Conservation (phyloP, 1,284 basidiomycete genomes). For the Vanrija sp. region DNA sequence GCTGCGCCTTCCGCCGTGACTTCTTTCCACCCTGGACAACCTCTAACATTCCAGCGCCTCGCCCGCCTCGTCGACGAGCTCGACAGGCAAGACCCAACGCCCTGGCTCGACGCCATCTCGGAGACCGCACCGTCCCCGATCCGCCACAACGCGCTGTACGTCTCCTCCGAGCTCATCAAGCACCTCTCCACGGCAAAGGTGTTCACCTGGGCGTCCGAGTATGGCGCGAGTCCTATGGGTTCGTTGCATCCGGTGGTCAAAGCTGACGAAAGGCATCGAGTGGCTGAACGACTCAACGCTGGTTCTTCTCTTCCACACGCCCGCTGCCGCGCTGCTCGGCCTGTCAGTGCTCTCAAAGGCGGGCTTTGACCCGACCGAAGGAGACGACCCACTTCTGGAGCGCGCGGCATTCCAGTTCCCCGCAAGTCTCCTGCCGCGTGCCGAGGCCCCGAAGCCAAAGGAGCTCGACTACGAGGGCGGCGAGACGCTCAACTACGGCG, state of each 20-base stretch:
- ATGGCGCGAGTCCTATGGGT: slow-evolving; percentile 42
- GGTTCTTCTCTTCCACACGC: slow-evolving; percentile 36
- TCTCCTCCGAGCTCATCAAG: slow-evolving; percentile 39
- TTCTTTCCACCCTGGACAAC: no score
- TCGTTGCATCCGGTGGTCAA: slow-evolving; percentile 4
- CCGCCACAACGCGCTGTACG: slow-evolving; percentile 32
- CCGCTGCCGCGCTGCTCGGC: slow-evolving; percentile 32
- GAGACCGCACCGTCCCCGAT: slow-evolving; percentile 25
- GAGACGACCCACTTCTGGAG: slow-evolving; percentile 42
- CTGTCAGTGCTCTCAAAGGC: slow-evolving; percentile 41
- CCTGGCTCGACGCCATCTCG: slow-evolving; percentile 40
- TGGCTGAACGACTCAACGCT: slow-evolving; percentile 47
- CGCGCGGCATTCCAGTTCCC: slow-evolving; percentile 40
- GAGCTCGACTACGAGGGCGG: slow-evolving; percentile 1
- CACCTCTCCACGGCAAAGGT: slow-evolving; percentile 44
- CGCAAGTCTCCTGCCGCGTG: slow-evolving; percentile 30
- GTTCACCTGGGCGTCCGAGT: slow-evolving; percentile 38
- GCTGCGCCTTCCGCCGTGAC: no score
- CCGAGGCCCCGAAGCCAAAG: slow-evolving; percentile 5
- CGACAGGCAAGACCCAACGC: slow-evolving; percentile 38
- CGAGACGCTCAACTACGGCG: not conserved
- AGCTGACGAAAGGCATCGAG: slow-evolving; percentile 35
- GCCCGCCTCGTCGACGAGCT: slow-evolving; percentile 34
- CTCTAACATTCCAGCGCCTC: slow-evolving; percentile 22
- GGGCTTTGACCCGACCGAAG: slow-evolving; percentile 44